A percentile compares a stretch with the other conserved stretches of the same genome.
Evolutionary conservation across 305 asterid genomes (phyloP).

Genomic region (Rubia peregrina): DNA sequence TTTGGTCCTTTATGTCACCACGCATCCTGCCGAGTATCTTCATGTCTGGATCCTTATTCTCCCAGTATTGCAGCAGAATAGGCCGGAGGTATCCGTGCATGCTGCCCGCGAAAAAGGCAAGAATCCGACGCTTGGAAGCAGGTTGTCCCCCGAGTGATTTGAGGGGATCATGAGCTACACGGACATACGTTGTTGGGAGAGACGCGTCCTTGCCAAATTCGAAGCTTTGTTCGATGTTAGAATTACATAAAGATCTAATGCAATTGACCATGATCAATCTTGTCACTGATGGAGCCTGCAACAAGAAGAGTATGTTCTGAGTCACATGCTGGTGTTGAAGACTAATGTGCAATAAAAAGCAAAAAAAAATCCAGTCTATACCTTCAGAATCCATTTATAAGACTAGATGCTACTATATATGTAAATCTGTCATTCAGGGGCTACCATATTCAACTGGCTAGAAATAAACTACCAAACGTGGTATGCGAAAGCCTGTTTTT

Average conservation of each 20-base stretch:
- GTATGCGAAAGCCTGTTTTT: no score
- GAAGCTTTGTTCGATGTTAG: neutral
- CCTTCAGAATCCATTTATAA: neutral
- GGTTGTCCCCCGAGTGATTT: neutral
- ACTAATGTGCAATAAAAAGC: neutral
- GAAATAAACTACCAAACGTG: no score
- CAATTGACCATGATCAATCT: constrained; percentile 3
- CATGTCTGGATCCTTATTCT: constrained; percentile 6
- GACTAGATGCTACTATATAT: neutral
- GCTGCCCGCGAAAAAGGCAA: constrained; percentile 3
- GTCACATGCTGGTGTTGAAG: neutral
- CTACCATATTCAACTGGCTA: no score
- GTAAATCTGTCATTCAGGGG: neutral
- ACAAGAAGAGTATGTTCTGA: neutral
- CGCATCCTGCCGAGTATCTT: neutral
- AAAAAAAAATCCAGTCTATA: no score
- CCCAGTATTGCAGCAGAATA: constrained; percentile 1
- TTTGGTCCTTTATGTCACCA: neutral
- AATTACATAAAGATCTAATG: constrained; percentile 5
- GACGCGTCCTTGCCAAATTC: constrained; percentile 4
- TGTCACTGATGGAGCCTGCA: constrained; percentile 8
- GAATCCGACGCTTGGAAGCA: constrained; percentile 1
- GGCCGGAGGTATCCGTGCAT: constrained; percentile 8
- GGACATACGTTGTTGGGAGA: neutral
- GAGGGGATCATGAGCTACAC: neutral